A percentile compares a stretch with the other conserved stretches of the same genome.
Evolutionary conservation across 73 alveolate genomes (phyloP).

Genomic region (Blepharisma japonicum): DNA sequence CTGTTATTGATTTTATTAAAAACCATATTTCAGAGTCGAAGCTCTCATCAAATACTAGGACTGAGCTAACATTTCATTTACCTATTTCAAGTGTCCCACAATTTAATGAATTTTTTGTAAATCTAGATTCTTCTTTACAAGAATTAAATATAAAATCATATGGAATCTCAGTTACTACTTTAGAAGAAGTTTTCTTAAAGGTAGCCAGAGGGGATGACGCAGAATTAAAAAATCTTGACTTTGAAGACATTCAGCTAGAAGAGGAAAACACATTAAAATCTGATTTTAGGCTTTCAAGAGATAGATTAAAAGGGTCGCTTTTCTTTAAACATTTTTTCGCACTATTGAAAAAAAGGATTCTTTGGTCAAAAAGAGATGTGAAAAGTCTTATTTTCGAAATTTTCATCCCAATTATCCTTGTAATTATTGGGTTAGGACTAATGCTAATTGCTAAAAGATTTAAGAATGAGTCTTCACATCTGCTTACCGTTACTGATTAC

Average conservation of each 20-base stretch:
- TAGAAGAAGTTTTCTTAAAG: conserved; percentile 96
- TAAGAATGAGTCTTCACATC: not conserved
- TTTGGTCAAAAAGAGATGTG: conserved; percentile 64
- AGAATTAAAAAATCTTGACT: conserved; percentile 16
- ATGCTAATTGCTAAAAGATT: not conserved
- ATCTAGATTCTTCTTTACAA: conserved; percentile 54
- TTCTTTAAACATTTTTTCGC: conserved; percentile 71
- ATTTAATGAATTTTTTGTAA: conserved; percentile 71
- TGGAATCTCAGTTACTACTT: conserved; percentile 87
- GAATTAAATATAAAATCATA: conserved; percentile 76
- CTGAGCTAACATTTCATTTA: conserved; percentile 62
- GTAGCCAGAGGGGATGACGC: conserved; percentile 69
- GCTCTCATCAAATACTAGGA: conserved; percentile 43
- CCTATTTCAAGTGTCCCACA: conserved; percentile 53
- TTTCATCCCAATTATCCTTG: conserved; percentile 73
- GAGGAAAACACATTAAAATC: not conserved
- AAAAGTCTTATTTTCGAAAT: conserved; percentile 80
- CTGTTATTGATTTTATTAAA: not conserved
- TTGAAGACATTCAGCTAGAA: not conserved
- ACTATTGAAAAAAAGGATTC: conserved; percentile 64
- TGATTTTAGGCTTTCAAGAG: not conserved
- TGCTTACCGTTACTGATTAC: too few relatives aligned
- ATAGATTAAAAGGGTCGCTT: conserved; percentile 27
- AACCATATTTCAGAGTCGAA: conserved; percentile 18
- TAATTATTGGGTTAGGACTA: conserved; percentile 71